Base-by-base conservation (phyloP, 192 early-diverging fungal species). In the Globomyces pollinis-pini region DNA sequence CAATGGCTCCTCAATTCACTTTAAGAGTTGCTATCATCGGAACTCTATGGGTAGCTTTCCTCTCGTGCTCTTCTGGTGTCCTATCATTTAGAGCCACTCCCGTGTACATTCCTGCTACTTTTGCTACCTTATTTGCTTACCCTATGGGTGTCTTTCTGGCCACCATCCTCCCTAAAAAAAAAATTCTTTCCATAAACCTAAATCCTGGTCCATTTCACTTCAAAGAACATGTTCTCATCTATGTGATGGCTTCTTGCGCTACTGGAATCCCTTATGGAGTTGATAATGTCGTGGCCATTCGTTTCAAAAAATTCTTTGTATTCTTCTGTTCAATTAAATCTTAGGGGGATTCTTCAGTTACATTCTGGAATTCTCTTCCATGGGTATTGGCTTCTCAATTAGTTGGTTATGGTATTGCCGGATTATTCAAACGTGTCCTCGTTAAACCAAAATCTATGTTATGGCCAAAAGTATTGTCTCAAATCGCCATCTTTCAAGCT, bases 181-280 rank as follows among this genome's bases (percentile, higher is more conserved):
- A 26, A 18, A 2, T 54, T 3, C 30, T 59, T 53, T 38, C 43
- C 12, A 26, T 28, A n/a, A 72, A 67, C 62, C 75, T 91, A 47
- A 94, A 94, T 61, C 87, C 88, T 0, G 91, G 88, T 1, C 90
- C 85, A 21, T 94, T 90, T 72, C 84, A 73, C 65, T 80, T 91
- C 61, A 94, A 94, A 64, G 91, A 93, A 59, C 90, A 92, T 62
- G 87, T 85, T 7, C 68, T 92, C 9, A 85, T 90, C 21, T 39
- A 31, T 24, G 80, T 64, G 16, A 63, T 67, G 21, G 44, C 52
- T 2, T 42, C 49, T 12, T 38, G 53, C 26, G 34, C 50, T 20
- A 23, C 45, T 31, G 34, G 38, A 4, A n/a, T 32, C 38, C 67
- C 67, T 50, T 87, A 88, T 59, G 88, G 66, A 38, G 43, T 64